Conservation (phyloP, 176 grass and related monocot species). For the Lolium multiflorum region DNA sequence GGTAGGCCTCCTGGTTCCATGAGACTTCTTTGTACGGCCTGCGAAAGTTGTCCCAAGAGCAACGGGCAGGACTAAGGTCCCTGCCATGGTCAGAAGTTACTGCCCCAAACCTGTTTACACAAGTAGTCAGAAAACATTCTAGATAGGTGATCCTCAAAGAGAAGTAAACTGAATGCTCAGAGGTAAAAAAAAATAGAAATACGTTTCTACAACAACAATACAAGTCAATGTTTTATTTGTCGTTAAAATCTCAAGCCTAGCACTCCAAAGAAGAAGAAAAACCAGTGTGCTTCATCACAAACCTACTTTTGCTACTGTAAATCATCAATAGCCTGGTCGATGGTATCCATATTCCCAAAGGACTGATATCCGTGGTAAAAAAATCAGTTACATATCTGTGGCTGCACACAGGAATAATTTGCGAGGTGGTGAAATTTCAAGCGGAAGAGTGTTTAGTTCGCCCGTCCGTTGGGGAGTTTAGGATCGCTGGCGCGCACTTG, state of each 20-base stretch:
- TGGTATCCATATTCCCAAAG: neutral
- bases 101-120: constrained; percentile 34
- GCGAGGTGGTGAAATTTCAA: neutral
- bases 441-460: neutral
- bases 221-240: neutral
- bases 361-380: neutral
- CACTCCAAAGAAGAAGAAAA: no score
- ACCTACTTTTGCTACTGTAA: constrained; percentile 16
- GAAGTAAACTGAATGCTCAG: constrained; percentile 19
- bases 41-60: constrained; percentile 48
- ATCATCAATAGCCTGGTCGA: constrained; percentile 10
- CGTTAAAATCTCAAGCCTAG: neutral
- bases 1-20: constrained; percentile 45
- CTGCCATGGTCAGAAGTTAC: constrained; percentile 52
- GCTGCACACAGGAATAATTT: neutral
- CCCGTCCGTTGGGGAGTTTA: constrained; percentile 4
- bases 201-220: neutral
- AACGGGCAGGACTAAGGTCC: constrained; percentile 63
- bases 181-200: constrained; percentile 15
- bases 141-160: constrained; percentile 13
- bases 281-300: constrained; percentile 1
- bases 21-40: constrained; percentile 39
- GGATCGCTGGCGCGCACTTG: neutral
- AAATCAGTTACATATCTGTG: neutral
- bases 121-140: constrained; percentile 24